phyloP scores from a whole-genome alignment of 2,329 filamentous ascomycete genomes.

The Cladosporium sp. region DNA sequence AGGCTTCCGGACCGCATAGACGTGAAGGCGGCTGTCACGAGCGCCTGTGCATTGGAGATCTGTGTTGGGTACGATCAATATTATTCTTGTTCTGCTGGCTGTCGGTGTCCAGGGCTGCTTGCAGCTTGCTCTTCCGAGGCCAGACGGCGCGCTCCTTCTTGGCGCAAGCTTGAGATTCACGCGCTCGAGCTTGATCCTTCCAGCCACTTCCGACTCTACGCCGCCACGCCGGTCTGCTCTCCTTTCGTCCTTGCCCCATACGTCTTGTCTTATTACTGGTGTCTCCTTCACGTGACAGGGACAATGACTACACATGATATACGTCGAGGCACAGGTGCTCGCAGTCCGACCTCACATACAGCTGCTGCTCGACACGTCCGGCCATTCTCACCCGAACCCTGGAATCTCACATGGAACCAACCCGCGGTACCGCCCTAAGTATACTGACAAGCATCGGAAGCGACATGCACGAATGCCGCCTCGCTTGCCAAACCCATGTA shows the following conservation, averaged over 20 bases:
- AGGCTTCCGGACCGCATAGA: background rate
- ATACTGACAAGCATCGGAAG: constrained; percentile 11
- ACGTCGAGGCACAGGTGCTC: background rate
- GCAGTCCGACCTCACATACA: background rate
- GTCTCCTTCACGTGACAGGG: background rate
- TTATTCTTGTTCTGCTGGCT: background rate
- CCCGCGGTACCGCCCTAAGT: background rate
- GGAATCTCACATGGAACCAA: background rate
- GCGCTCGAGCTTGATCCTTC: constrained; percentile 9
- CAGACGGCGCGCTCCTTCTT: background rate
- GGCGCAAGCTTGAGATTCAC: constrained; percentile 7
- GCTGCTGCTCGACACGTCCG: background rate
- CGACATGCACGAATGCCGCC: constrained; percentile 20
- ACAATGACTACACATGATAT: background rate
- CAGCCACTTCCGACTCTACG: background rate
- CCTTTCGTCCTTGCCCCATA: too few species aligned
- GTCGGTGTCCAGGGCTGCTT: background rate
- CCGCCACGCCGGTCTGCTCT: too few species aligned
- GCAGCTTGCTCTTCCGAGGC: background rate
- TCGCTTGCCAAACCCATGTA: constrained; percentile 12
- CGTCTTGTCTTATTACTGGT: background rate
- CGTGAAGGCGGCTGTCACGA: constrained; percentile 5
- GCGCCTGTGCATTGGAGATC: background rate
- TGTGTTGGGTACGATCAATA: background rate
- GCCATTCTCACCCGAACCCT: background rate